Percentiles rank a stretch among this genome's conserved stretches.
These are phyloP conservation scores for Yarrowia sp. DNA, from an alignment of 805 yeast species.

Conservation along the genomic window DNA sequence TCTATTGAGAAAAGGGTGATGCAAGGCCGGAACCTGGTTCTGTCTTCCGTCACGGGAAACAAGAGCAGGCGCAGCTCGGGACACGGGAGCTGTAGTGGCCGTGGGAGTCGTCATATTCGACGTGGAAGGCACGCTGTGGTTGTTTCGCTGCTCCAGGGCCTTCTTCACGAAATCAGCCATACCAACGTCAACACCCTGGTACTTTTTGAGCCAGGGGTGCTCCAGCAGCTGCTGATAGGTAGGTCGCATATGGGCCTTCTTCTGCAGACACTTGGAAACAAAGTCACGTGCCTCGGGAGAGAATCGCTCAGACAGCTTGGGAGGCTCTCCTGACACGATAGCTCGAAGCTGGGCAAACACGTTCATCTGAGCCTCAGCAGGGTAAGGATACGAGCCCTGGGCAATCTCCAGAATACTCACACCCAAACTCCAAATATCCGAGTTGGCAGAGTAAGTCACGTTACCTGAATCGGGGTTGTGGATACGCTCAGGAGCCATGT, in stretches of 20 bases:
- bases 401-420: conserved; percentile 83
- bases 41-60: conserved; percentile 5
- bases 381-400: conserved; percentile 91
- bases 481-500: conserved; percentile 94
- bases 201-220: conserved; percentile 78
- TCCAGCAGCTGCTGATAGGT: conserved; percentile 68
- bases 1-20: conserved; percentile 16
- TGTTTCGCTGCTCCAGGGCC: conserved; percentile 20
- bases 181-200: conserved; percentile 45
- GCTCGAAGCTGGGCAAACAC: conserved; percentile 92
- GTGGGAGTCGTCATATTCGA: not conserved
- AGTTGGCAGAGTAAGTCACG: conserved; percentile 81
- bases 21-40: conserved; percentile 18
- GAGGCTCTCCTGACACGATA: conserved; percentile 94
- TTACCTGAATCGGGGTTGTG: conserved; percentile 60
- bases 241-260: conserved; percentile 79
- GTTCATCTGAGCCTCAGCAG: conserved; percentile 86
- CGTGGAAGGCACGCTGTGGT: not conserved
- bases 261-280: conserved; percentile 66
- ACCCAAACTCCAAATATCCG: conserved; percentile 94
- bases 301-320: conserved; percentile 65
- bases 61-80: not conserved
- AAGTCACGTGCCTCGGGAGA: conserved; percentile 79
- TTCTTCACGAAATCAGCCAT: conserved; percentile 42
- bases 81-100: not conserved